phyloP scores from a whole-genome alignment of 352 stramenopile genomes.

The Phytophthora vignae region DNA sequence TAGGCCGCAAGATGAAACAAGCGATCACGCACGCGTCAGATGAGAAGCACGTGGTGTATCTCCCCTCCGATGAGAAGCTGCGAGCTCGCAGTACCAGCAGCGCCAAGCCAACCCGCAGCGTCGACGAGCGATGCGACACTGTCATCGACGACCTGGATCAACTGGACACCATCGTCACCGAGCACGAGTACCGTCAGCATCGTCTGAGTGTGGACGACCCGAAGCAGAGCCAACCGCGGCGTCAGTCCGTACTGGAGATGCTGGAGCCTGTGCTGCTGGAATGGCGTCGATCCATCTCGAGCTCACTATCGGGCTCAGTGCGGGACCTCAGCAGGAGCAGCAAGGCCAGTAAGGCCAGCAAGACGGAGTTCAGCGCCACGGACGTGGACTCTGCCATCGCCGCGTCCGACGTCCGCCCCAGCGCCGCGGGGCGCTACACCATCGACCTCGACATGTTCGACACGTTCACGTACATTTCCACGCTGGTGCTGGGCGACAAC shows the following conservation, averaged over 20 bases:
- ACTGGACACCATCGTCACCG: conserved; percentile 43
- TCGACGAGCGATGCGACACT: conserved; percentile 41
- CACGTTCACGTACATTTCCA: conserved; percentile 63
- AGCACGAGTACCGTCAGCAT: conserved; percentile 33
- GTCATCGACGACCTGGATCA: conserved; percentile 50
- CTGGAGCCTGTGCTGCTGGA: conserved; percentile 39
- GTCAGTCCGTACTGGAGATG: conserved; percentile 35
- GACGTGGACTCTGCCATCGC: conserved; percentile 21
- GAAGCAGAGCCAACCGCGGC: conserved; percentile 11
- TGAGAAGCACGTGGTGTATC: conserved; percentile 18
- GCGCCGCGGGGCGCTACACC: conserved; percentile 34
- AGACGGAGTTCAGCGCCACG: conserved; percentile 24
- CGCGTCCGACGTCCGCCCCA: conserved; percentile 13
- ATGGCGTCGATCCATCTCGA: conserved; percentile 36
- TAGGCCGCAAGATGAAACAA: conserved; percentile 33
- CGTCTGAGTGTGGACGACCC: conserved; percentile 20
- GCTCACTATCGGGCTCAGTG: conserved; percentile 29
- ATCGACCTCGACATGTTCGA: conserved; percentile 65
- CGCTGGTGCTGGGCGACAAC: conserved; percentile 48
- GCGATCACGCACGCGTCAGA: conserved; percentile 15
- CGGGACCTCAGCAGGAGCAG: conserved; percentile 34
- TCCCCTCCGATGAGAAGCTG: conserved; percentile 13
- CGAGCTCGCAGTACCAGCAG: conserved; percentile 9
- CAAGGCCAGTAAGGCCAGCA: conserved; percentile 30
- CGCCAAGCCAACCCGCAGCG: conserved; percentile 20